Evolutionary conservation across 2,329 filamentous ascomycete species (phyloP).

Genomic region (Nemania serpens): DNA sequence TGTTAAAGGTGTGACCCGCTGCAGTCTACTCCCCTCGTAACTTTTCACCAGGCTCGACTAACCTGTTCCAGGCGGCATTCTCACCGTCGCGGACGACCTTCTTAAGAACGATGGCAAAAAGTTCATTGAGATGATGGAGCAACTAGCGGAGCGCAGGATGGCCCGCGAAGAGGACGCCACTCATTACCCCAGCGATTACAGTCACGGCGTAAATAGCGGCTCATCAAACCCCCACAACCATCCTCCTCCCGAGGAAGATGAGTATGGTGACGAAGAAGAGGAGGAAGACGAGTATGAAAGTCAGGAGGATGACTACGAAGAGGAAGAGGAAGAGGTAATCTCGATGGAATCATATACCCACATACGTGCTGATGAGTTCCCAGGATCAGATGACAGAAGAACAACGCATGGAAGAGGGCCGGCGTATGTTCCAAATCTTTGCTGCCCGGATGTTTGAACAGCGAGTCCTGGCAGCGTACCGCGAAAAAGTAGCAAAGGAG

Average conservation of each 20-base stretch:
- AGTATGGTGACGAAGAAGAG: constrained; percentile 68
- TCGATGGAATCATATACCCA: constrained; percentile 6
- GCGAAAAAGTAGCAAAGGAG: constrained; percentile 93
- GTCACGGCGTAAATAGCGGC: constrained; percentile 63
- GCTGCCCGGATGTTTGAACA: constrained; percentile 99
- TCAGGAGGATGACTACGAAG: constrained; percentile 68
- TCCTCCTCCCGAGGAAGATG: constrained; percentile 76
- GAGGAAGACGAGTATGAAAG: constrained; percentile 66
- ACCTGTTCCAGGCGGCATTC: constrained; percentile 79
- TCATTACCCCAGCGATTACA: constrained; percentile 63
- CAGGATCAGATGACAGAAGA: constrained; percentile 97
- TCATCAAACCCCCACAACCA: constrained; percentile 68
- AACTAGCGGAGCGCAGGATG: constrained; percentile 96
- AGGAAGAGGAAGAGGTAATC: constrained; percentile 67
- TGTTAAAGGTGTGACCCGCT: constrained; percentile 70
- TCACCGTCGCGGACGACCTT: constrained; percentile 97
- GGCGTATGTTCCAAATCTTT: constrained; percentile 99
- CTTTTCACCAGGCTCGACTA: constrained; percentile 36
- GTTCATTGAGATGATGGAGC: constrained; percentile 99
- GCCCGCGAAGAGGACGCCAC: constrained; percentile 90
- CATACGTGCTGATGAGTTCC: constrained; percentile 44
- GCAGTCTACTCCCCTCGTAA: constrained; percentile 23
- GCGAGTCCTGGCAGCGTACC: constrained; percentile 92
- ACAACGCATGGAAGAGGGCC: constrained; percentile 97
- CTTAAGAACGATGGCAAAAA: constrained; percentile 99